phyloP scores from a whole-genome alignment of 108 stramenopile genomes.

The Schizochytrium sp. region DNA sequence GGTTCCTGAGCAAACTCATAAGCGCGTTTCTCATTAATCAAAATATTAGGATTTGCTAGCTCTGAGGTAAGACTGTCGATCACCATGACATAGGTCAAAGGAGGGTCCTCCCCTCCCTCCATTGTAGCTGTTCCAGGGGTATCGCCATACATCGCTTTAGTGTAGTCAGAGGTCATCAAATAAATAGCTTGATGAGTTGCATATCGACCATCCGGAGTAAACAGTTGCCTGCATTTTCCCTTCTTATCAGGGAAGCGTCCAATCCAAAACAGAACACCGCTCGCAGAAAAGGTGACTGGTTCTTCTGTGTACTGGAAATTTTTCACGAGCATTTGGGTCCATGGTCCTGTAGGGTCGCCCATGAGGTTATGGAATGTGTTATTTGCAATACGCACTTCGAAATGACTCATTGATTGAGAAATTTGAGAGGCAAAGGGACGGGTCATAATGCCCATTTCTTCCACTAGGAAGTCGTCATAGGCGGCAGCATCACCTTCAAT shows the following conservation, averaged over 20 bases:
- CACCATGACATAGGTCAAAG: background rate
- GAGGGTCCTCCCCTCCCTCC: background rate
- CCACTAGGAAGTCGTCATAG: background rate
- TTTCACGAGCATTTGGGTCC: background rate
- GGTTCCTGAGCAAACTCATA: too few species aligned
- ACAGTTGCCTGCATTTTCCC: background rate
- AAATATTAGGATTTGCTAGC: too few species aligned
- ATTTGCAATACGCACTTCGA: background rate
- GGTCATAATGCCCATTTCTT: background rate
- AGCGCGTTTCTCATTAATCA: too few species aligned
- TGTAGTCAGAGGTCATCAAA: constrained; percentile 28
- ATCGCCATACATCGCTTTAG: background rate
- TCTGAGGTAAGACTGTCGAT: background rate
- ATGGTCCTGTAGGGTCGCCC: background rate
- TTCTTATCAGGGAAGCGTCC: background rate
- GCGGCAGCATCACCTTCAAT: background rate
- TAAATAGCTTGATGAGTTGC: background rate
- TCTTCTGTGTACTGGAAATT: background rate
- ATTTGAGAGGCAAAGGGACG: constrained; percentile 7
- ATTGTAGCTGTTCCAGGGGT: background rate
- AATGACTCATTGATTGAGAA: background rate
- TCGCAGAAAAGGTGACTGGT: background rate
- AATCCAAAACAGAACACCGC: background rate
- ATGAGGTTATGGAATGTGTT: background rate
- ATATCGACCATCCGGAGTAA: background rate